Evolutionary conservation across 306 rosid species (phyloP).

Genomic region (Gillenia trifoliata): DNA sequence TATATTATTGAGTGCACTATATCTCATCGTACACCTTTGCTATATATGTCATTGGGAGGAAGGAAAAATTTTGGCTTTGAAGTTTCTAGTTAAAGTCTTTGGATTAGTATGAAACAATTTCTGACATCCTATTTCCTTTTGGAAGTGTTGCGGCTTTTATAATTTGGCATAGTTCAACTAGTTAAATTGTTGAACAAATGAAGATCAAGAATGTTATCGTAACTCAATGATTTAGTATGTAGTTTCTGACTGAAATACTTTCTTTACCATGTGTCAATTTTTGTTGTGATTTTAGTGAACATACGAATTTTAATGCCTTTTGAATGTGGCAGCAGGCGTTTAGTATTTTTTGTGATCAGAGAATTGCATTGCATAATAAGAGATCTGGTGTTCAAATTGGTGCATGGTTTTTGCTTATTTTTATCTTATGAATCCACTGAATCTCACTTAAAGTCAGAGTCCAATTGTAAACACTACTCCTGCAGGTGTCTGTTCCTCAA

Average conservation of each 20-base stretch:
- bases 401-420: background rate
- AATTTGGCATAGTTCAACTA: background rate
- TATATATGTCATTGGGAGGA: conserved; percentile 10
- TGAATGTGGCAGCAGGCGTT: background rate
- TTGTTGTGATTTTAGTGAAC: background rate
- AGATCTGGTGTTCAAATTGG: background rate
- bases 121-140: background rate
- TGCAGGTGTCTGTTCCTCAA: background rate
- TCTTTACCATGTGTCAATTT: background rate
- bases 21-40: conserved; percentile 11
- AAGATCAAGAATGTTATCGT: background rate
- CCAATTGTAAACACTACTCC: background rate
- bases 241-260: background rate
- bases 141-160: background rate
- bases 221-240: background rate
- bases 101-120: background rate
- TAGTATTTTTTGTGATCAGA: background rate
- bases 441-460: background rate
- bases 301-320: background rate
- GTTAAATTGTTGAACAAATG: background rate
- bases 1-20: conserved; percentile 55
- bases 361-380: background rate
- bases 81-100: conserved; percentile 18
- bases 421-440: background rate
- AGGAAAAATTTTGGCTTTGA: conserved; percentile 11